A percentile compares a stretch with the other conserved stretches of the same genome.
Evolutionary conservation across 169 alveolate genomes (phyloP).

Genomic region (Ichthyophthirius multifiliis): DNA sequence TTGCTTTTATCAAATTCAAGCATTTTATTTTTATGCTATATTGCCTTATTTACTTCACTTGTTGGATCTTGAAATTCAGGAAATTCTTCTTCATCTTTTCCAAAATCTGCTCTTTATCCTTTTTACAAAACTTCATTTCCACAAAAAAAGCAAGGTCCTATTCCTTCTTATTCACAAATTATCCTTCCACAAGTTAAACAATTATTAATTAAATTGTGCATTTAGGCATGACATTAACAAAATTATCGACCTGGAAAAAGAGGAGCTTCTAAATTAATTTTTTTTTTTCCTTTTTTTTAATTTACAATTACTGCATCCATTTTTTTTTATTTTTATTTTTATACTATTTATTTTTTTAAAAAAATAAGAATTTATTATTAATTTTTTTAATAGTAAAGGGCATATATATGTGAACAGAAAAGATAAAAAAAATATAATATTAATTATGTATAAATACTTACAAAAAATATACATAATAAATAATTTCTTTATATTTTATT

Average conservation of each 20-base stretch:
- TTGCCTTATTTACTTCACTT: conserved; percentile 54
- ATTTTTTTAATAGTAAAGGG: too few species aligned
- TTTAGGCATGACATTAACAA: conserved; percentile 76
- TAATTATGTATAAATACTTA: too few species aligned
- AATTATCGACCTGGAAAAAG: conserved; percentile 52
- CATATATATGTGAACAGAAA: too few species aligned
- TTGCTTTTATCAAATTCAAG: conserved; percentile 68
- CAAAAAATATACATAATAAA: too few species aligned
- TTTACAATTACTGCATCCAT: too few species aligned
- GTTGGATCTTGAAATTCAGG: conserved; percentile 26
- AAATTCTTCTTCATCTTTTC: conserved; percentile 43
- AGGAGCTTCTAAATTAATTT: conserved; percentile 38
- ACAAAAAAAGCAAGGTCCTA: conserved; percentile 82
- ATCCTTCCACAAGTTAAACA: conserved; percentile 83
- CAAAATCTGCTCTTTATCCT: conserved; percentile 44
- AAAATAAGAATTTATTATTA: too few species aligned
- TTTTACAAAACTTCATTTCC: conserved; percentile 68
- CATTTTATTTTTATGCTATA: conserved; percentile 71
- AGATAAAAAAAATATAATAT: too few species aligned
- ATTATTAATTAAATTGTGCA: conserved; percentile 76
- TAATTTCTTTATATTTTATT: too few species aligned
- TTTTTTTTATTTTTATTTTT: too few species aligned
- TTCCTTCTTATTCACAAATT: conserved; percentile 80
- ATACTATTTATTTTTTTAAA: too few species aligned
- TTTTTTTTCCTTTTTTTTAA: conserved; percentile 8